Percentiles rank a stretch among this genome's conserved stretches.
These are phyloP conservation scores for Tripidium arundinaceum DNA, from an alignment of 202 grass and related monocot species.

Conservation along the genomic window DNA sequence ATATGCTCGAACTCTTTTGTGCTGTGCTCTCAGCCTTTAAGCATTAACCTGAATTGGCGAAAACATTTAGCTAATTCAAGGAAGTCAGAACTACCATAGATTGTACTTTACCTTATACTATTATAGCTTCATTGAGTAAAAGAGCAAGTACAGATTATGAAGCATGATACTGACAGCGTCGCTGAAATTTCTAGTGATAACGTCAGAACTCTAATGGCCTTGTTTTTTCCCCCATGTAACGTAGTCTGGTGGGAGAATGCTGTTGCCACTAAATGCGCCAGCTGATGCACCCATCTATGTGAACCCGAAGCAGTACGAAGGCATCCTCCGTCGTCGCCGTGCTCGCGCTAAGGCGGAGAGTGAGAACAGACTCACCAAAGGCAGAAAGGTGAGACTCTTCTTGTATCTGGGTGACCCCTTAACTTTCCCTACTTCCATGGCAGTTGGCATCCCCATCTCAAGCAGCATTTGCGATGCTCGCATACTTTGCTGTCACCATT, in stretches of 20 bases:
- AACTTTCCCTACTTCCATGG: background rate
- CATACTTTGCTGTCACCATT: background rate
- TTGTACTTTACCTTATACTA: background rate
- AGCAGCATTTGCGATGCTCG: background rate
- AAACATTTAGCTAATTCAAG: background rate
- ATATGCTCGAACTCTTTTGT: background rate
- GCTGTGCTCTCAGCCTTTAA: background rate
- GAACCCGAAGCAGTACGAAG: constrained; percentile 92
- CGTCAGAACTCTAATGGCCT: background rate
- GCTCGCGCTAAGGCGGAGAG: constrained; percentile 80
- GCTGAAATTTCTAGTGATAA: background rate
- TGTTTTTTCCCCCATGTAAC: background rate
- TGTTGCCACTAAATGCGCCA: constrained; percentile 63
- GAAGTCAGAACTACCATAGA: background rate
- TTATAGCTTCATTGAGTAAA: background rate
- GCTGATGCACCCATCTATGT: constrained; percentile 72
- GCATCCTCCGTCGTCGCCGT: constrained; percentile 83
- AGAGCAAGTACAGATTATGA: background rate
- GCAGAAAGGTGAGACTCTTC: constrained; percentile 59
- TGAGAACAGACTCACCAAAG: constrained; percentile 48
- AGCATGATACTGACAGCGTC: background rate
- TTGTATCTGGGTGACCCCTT: background rate
- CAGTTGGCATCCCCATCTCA: background rate
- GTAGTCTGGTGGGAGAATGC: constrained; percentile 61
- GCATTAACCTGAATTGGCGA: background rate